Conservation (phyloP, 495 filamentous ascomycete genomes). For the Neurospora sp. region DNA sequence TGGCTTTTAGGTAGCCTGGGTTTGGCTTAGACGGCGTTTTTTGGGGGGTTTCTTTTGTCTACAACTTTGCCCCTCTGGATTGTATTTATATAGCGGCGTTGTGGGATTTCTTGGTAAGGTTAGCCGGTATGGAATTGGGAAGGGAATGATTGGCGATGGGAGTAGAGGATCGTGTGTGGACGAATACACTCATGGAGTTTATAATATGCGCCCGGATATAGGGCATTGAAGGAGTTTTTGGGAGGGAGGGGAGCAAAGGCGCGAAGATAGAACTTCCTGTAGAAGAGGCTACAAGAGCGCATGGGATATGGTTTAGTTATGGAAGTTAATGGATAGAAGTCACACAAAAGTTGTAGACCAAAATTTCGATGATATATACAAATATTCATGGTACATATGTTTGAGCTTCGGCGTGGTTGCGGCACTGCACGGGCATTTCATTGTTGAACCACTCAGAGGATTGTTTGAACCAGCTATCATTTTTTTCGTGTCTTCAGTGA, state of each 20-base stretch:
- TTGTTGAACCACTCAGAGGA: not conserved
- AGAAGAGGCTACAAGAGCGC: not conserved
- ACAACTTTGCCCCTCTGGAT: not conserved
- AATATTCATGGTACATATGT: not conserved
- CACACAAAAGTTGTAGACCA: not conserved
- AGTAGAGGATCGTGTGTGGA: no score
- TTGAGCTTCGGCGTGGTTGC: not conserved
- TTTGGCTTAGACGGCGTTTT: not conserved
- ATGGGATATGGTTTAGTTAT: not conserved
- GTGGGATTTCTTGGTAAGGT: not conserved
- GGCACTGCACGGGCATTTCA: not conserved
- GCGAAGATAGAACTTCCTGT: not conserved
- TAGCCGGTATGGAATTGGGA: not conserved
- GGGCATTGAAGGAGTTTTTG: not conserved
- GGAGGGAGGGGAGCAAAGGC: not conserved
- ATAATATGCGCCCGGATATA: not conserved
- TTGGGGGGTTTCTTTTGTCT: not conserved
- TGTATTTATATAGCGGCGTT: not conserved
- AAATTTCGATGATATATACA: not conserved
- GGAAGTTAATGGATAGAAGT: not conserved
- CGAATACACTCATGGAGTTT: no score
- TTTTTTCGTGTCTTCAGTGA: not conserved
- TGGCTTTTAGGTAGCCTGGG: not conserved
- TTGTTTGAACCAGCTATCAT: not conserved
- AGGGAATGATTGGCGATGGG: no score